Evolutionary conservation across 805 yeast genomes (phyloP).

Genomic region (Metahyphopichia silvanorum): DNA sequence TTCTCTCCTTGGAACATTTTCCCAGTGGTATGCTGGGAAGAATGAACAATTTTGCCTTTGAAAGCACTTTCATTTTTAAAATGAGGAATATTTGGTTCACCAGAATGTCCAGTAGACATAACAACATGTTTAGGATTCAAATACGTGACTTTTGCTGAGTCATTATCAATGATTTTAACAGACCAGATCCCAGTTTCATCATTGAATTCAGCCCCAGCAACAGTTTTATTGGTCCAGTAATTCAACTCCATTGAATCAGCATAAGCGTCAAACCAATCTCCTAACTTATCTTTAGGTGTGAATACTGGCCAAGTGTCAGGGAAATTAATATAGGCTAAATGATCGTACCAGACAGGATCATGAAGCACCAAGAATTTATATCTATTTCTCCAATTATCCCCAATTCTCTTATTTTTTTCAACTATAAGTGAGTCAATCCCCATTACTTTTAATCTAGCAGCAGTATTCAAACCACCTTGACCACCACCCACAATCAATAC

Average conservation of each 20-base stretch:
- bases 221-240: slow-evolving; percentile 21
- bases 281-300: slow-evolving; percentile 44
- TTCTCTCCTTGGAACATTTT: slow-evolving; percentile 37
- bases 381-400: slow-evolving; percentile 47
- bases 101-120: slow-evolving; percentile 46
- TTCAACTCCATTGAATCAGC: slow-evolving; percentile 39
- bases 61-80: slow-evolving; percentile 36
- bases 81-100: slow-evolving; percentile 42
- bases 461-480: slow-evolving; percentile 41
- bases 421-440: slow-evolving; percentile 40
- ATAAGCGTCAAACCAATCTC: slow-evolving; percentile 41
- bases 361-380: slow-evolving; percentile 44
- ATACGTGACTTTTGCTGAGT: slow-evolving; percentile 16
- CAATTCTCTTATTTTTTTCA: slow-evolving; percentile 33
- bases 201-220: slow-evolving; percentile 27
- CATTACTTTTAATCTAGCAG: slow-evolving; percentile 40
- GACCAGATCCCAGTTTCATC: slow-evolving; percentile 25
- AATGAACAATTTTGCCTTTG: slow-evolving; percentile 39
- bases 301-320: slow-evolving; percentile 42
- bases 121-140: slow-evolving; percentile 36
- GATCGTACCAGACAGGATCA: slow-evolving; percentile 44
- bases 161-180: slow-evolving; percentile 25
- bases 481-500: slow-evolving; percentile 48
- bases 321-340: slow-evolving; percentile 36
- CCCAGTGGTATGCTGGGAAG: slow-evolving; percentile 41